A percentile compares a stretch with the other conserved stretches of the same genome.
Conservation (phyloP, 1,139 yeast species). For the Geotrichum citri-aurantii region DNA sequence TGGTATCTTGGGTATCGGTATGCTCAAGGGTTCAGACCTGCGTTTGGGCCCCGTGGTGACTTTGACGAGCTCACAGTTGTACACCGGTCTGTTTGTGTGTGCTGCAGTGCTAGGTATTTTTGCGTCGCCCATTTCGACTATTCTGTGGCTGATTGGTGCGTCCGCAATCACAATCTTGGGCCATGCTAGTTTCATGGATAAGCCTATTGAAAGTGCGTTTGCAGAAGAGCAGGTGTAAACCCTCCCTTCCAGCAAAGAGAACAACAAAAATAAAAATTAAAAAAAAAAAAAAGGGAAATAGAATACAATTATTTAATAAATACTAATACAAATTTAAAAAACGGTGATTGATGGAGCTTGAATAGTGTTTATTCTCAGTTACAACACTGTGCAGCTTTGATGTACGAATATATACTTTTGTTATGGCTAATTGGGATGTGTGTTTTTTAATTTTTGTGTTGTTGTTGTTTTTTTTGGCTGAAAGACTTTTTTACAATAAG, state of each 20-base stretch:
- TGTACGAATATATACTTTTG: too few species aligned
- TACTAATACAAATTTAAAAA: too few species aligned
- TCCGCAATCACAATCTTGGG: slow-evolving; percentile 80
- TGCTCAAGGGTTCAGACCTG: slow-evolving; percentile 75
- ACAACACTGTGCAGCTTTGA: too few species aligned
- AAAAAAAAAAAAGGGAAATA: neutral
- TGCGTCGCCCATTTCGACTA: slow-evolving; percentile 89
- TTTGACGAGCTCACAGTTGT: slow-evolving; percentile 70
- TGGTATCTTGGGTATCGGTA: slow-evolving; percentile 75
- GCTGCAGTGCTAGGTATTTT: slow-evolving; percentile 85
- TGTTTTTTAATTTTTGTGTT: too few species aligned
- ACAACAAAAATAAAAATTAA: neutral
- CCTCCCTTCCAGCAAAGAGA: neutral
- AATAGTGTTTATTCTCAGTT: too few species aligned
- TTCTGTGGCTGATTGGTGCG: slow-evolving; percentile 97
- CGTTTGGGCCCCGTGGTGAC: slow-evolving; percentile 41
- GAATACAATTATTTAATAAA: too few species aligned
- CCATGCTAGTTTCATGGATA: slow-evolving; percentile 93
- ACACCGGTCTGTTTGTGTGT: slow-evolving; percentile 65
- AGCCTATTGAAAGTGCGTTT: slow-evolving; percentile 95
- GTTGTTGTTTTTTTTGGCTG: too few species aligned
- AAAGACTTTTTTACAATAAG: too few species aligned
- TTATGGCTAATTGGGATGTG: too few species aligned
- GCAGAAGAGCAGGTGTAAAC: slow-evolving; percentile 66
- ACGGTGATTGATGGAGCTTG: too few species aligned